Conservation (phyloP, 2,329 filamentous ascomycete species). For the Cladorrhinum sp. region DNA sequence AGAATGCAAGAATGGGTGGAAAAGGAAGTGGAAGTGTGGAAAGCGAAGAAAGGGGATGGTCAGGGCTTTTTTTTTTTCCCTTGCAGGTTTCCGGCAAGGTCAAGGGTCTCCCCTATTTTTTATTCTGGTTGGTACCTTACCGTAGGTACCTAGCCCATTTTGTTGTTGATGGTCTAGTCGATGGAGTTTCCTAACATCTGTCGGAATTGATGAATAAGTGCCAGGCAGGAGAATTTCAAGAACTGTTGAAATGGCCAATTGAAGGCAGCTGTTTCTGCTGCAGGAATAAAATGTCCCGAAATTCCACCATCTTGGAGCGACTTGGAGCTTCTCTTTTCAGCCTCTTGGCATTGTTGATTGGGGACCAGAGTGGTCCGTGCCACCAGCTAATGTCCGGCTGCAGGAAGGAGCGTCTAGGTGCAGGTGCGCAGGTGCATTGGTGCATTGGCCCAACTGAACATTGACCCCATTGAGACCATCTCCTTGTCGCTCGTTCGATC, state of each 20-base stretch:
- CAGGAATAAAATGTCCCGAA: conserved; percentile 3
- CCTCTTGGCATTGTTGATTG: conserved; percentile 7
- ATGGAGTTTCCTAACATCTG: too few relatives aligned
- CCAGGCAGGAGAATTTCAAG: neutral
- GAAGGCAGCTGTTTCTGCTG: neutral
- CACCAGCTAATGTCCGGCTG: conserved; percentile 13
- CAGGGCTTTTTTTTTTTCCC: too few relatives aligned
- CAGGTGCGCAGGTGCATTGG: conserved; percentile 1
- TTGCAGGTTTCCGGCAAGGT: neutral
- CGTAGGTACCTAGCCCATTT: too few relatives aligned
- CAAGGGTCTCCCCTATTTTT: neutral
- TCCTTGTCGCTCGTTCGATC: conserved; percentile 11
- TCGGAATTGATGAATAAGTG: neutral
- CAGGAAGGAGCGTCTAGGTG: conserved; percentile 7
- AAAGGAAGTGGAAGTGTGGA: conserved; percentile 5
- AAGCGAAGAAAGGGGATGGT: neutral
- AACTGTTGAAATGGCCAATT: neutral
- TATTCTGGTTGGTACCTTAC: too few relatives aligned
- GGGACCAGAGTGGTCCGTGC: conserved; percentile 13
- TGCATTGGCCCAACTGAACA: neutral
- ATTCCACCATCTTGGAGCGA: conserved; percentile 10
- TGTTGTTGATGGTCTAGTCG: neutral
- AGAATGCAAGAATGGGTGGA: neutral
- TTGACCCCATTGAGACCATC: conserved; percentile 5
- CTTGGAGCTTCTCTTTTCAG: neutral